phyloP scores from a whole-genome alignment of 352 stramenopile species.

The Globisporangium paroecandrum region DNA sequence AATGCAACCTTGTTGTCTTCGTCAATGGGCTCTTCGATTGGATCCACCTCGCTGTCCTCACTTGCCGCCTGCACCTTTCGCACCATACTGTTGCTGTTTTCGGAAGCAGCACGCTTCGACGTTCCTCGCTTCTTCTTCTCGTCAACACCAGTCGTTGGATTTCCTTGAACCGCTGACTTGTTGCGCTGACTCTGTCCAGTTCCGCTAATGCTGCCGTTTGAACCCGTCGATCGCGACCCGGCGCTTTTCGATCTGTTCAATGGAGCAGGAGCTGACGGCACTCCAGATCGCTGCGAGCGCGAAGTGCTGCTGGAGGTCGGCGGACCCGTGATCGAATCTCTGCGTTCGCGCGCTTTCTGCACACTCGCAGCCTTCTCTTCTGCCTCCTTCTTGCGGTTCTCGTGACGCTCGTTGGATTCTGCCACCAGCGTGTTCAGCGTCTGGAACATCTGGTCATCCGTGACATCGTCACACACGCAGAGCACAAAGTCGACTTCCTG shows the following conservation, averaged over 20 bases:
- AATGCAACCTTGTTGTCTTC: conserved; percentile 81
- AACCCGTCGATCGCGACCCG: conserved; percentile 5
- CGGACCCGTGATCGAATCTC: conserved; percentile 21
- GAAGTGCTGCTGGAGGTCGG: conserved; percentile 3
- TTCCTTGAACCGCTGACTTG: neutral
- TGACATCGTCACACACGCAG: conserved; percentile 86
- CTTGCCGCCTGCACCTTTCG: conserved; percentile 24
- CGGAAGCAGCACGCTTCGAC: conserved; percentile 4
- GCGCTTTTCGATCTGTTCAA: conserved; percentile 17
- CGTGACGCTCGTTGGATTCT: conserved; percentile 73
- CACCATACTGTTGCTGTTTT: neutral
- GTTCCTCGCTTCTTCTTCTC: conserved; percentile 1
- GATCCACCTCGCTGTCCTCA: conserved; percentile 51
- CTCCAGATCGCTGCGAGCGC: conserved; percentile 10
- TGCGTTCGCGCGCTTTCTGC: conserved; percentile 29
- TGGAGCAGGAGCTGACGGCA: neutral
- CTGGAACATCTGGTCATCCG: conserved; percentile 90
- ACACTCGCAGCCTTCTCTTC: conserved; percentile 24
- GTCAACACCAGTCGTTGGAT: conserved; percentile 1
- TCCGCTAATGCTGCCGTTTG: neutral
- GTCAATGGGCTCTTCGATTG: conserved; percentile 33
- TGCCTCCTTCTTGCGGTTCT: conserved; percentile 39
- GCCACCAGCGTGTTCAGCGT: conserved; percentile 72
- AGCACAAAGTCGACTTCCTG: conserved; percentile 86
- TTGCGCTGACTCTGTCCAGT: conserved; percentile 5